A percentile compares a stretch with the other conserved stretches of the same genome.
phyloP scores from a whole-genome alignment of 2,329 filamentous ascomycete species.

The Neonectria coccinea region DNA sequence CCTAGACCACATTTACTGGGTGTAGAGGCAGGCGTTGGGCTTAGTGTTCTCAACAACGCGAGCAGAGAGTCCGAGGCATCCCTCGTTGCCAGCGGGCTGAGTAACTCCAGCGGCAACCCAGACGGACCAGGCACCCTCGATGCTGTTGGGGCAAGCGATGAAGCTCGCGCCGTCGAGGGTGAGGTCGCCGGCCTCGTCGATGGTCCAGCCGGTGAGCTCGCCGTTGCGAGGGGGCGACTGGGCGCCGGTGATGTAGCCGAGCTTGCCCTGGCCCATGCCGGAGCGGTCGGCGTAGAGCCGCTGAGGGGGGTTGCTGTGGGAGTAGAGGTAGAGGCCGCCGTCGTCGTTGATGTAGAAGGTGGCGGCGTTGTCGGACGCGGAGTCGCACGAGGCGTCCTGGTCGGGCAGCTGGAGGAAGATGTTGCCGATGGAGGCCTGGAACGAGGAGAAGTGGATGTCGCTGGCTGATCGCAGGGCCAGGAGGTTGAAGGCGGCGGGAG shows the following conservation, averaged over 20 bases:
- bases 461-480: slow-evolving; percentile 62
- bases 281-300: slow-evolving; percentile 67
- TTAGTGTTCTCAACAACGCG: slow-evolving; percentile 44
- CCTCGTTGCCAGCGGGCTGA: slow-evolving; percentile 52
- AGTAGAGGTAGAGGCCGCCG: slow-evolving; percentile 60
- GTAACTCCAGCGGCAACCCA: slow-evolving; percentile 49
- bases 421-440: slow-evolving; percentile 58
- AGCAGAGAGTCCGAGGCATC: slow-evolving; percentile 53
- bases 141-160: slow-evolving; percentile 63
- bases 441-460: slow-evolving; percentile 58
- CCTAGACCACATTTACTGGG: slow-evolving; percentile 17
- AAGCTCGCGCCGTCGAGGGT: slow-evolving; percentile 59
- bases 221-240: slow-evolving; percentile 53
- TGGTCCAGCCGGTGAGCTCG: slow-evolving; percentile 61
- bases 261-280: slow-evolving; percentile 64
- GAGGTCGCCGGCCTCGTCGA: slow-evolving; percentile 58
- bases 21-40: slow-evolving; percentile 55
- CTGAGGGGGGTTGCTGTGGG: slow-evolving; percentile 56
- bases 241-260: slow-evolving; percentile 64
- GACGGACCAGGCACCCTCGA: slow-evolving; percentile 55
- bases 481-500: slow-evolving; percentile 56
- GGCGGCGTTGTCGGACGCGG: slow-evolving; percentile 52
- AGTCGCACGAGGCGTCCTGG: slow-evolving; percentile 63
- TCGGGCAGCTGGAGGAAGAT: slow-evolving; percentile 57
- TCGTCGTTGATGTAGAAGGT: slow-evolving; percentile 59